Evolutionary conservation across 371 early-diverging fungal genomes (phyloP), one percentile per base, ranked within the genome.

Genomic region (Mucor saturninus): DNA sequence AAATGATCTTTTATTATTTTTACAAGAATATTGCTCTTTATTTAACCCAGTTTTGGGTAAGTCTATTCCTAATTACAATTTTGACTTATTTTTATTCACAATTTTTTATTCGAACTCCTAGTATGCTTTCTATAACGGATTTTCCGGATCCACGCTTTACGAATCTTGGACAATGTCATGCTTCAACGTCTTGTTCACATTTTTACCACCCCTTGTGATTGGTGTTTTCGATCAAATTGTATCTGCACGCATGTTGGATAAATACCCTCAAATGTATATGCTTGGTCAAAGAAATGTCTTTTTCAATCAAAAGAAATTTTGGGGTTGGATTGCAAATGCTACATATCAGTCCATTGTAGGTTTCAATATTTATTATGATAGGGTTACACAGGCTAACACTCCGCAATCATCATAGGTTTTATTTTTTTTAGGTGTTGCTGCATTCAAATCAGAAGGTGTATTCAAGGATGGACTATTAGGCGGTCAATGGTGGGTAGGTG

Each of bases 271-370:
- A 72, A 80, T 94, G 68, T 95, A 94, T 70, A 84, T 85, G 74
- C 83, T 93, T 51, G 95, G 96, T 14, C 95, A 95, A 72, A 85
- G 79, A 56, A 82, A 85, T 43, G 90, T 89, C 54, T 94, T 96
- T 58, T 96, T 95, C 83, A 96, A 95, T 74, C 89, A 89, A 68
- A 74, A 79, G 40, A 83, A 87, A 28, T 97, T 97, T 76, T 96
- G 96, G 95, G 87, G 89, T 13, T 95, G 93, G 90, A 90, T 94
- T 31, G 56, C 81, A 62, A 97, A 96, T 73, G 95, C 94, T 9
- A 90, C 95, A 62, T 89, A 81, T 76, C 97, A 97, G 73, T 95
- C 95, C 11, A 63, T 91, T 30, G 72, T 78, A 67, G 59, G 48
- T 61, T n/a, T 48, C 21, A 21, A 21, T 21, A 15, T 40, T 28